Conservation (phyloP, 768 basidiomycete genomes). For the Dentipellis fragilis region DNA sequence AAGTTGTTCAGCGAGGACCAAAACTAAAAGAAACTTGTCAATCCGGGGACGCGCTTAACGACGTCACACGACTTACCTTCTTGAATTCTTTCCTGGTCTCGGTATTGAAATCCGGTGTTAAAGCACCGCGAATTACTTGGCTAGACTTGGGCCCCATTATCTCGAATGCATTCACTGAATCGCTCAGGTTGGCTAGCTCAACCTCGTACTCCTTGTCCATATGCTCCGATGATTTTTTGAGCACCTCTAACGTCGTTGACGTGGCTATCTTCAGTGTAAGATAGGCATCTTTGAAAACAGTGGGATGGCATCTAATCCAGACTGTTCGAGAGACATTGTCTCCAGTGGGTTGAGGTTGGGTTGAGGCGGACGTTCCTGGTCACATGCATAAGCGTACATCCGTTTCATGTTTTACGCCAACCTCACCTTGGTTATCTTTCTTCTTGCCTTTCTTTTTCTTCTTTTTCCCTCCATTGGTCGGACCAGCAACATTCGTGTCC, state of each 20-base stretch:
- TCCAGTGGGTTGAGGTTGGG: neutral
- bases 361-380: neutral
- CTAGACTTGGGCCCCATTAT: constrained; percentile 81
- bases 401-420: neutral
- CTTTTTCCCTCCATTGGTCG: constrained; percentile 7
- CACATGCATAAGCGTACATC: neutral
- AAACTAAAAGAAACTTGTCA: constrained; percentile 32
- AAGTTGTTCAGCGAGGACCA: constrained; percentile 55
- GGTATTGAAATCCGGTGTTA: constrained; percentile 13
- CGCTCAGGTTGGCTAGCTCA: constrained; percentile 63
- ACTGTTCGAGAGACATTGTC: constrained; percentile 29
- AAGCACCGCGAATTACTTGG: constrained; percentile 41
- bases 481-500: neutral
- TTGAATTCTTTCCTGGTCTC: constrained; percentile 47
- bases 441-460: constrained; percentile 23
- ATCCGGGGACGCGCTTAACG: neutral
- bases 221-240: constrained; percentile 17
- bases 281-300: constrained; percentile 49
- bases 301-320: constrained; percentile 79
- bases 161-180: constrained; percentile 73
- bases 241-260: constrained; percentile 34
- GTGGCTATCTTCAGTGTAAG: constrained; percentile 39
- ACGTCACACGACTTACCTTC: constrained; percentile 30
- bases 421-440: neutral
- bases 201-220: constrained; percentile 27